These are phyloP conservation scores for Paraconiothyrium brasiliense DNA, from an alignment of 2,329 filamentous ascomycete genomes.

Conservation along the genomic window DNA sequence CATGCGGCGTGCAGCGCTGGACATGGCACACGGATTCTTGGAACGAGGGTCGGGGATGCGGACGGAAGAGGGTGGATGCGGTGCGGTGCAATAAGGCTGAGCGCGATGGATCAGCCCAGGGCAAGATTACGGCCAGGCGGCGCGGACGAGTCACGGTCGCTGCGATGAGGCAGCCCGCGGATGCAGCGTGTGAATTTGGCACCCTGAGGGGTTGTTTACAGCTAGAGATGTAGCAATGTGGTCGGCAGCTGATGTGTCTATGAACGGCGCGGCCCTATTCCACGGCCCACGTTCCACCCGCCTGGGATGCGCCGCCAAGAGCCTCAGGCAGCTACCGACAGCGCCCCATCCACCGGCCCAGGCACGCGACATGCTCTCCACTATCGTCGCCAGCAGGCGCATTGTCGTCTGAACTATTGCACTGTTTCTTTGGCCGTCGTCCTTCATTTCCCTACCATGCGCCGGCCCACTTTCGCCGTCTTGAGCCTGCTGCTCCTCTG, in stretches of 20 bases:
- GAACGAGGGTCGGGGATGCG: slow-evolving; percentile 21
- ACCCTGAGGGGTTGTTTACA: background rate
- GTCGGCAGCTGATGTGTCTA: slow-evolving; percentile 9
- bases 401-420: slow-evolving; percentile 10
- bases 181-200: background rate
- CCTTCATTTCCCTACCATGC: slow-evolving; percentile 33
- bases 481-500: slow-evolving; percentile 44
- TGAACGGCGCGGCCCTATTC: background rate
- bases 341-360: background rate
- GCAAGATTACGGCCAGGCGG: slow-evolving; percentile 15
- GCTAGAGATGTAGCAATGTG: background rate
- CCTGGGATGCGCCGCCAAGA: background rate
- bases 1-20: slow-evolving; percentile 34
- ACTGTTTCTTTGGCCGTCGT: slow-evolving; percentile 1
- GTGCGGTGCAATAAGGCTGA: slow-evolving; percentile 29
- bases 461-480: slow-evolving; percentile 34
- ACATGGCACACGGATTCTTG: slow-evolving; percentile 41
- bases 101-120: slow-evolving; percentile 22
- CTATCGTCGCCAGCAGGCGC: background rate
- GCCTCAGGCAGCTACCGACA: background rate
- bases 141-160: background rate
- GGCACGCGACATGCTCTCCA: background rate
- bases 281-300: background rate
- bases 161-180: background rate
- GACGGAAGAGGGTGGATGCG: slow-evolving; percentile 22